Conservation (phyloP, 345 rosid genomes). For the Corchorus olitorius region DNA sequence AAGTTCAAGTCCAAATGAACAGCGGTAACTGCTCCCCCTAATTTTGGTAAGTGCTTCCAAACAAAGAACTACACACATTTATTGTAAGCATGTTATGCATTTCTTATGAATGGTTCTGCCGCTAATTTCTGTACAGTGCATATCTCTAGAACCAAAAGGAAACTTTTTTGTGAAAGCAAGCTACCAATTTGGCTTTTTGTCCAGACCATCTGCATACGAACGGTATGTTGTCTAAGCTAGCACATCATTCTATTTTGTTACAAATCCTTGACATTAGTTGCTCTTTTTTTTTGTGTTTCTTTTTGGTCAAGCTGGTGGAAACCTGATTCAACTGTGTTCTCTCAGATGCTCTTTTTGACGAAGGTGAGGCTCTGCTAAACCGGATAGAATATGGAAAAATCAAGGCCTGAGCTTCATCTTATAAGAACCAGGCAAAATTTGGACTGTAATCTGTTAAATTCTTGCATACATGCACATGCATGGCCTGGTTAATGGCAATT, state of each 20-base stretch:
- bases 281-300: not conserved
- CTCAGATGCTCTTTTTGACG: not conserved
- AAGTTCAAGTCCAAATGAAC: slow-evolving; percentile 51
- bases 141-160: not conserved
- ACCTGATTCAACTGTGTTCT: slow-evolving; percentile 4
- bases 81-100: not conserved
- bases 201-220: not conserved
- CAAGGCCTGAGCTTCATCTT: not conserved
- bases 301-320: not conserved
- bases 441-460: not conserved
- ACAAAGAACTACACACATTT: not conserved
- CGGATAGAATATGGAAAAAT: not conserved
- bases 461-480: too few species aligned
- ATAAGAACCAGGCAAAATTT: not conserved
- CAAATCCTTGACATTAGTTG: not conserved
- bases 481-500: not conserved
- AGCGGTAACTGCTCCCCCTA: not conserved
- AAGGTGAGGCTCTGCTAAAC: not conserved
- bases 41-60: slow-evolving; percentile 25
- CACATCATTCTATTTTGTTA: not conserved
- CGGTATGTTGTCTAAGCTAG: not conserved
- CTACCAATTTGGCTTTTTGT: slow-evolving; percentile 3
- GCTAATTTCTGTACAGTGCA: slow-evolving; percentile 7
- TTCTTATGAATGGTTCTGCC: not conserved
- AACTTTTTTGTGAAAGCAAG: slow-evolving; percentile 7